Percentiles rank a stretch among this genome's conserved stretches.
phyloP scores from a whole-genome alignment of 805 yeast genomes.

The Candida pseudoglaebosa region DNA sequence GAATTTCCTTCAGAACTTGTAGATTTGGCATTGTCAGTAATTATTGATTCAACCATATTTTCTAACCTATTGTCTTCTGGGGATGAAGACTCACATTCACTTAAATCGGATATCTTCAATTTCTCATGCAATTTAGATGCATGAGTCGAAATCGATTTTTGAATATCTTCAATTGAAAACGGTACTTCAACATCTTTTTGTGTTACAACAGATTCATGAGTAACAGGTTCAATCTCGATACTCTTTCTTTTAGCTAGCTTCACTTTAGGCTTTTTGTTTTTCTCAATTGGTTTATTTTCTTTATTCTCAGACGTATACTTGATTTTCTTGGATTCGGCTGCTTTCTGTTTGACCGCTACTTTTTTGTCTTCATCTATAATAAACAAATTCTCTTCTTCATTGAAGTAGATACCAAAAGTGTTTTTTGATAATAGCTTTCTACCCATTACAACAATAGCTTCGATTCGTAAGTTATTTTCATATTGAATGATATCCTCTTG shows the following conservation, averaged over 20 bases:
- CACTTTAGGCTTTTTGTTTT: not conserved
- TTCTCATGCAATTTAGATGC: slow-evolving; percentile 22
- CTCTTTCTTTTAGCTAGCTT: slow-evolving; percentile 1
- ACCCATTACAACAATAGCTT: slow-evolving; percentile 22
- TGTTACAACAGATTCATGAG: slow-evolving; percentile 3
- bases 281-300: not conserved
- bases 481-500: slow-evolving; percentile 12
- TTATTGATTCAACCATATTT: slow-evolving; percentile 17
- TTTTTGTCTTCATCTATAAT: not conserved
- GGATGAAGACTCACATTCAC: slow-evolving; percentile 5
- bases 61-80: slow-evolving; percentile 12
- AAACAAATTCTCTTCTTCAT: slow-evolving; percentile 3
- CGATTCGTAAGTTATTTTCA: slow-evolving; percentile 26
- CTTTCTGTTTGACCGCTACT: not conserved
- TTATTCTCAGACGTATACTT: not conserved
- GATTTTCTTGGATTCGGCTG: not conserved
- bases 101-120: slow-evolving; percentile 7
- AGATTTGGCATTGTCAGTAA: slow-evolving; percentile 7
- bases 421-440: slow-evolving; percentile 17
- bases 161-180: slow-evolving; percentile 33
- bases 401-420: slow-evolving; percentile 5
- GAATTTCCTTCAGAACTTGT: slow-evolving; percentile 4
- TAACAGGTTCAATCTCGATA: not conserved
- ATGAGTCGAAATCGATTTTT: slow-evolving; percentile 31
- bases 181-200: slow-evolving; percentile 13